A percentile compares a stretch with the other conserved stretches of the same genome.
These are phyloP conservation scores for Pythium vanterpoolii DNA, from an alignment of 352 stramenopile genomes.

Conservation along the genomic window DNA sequence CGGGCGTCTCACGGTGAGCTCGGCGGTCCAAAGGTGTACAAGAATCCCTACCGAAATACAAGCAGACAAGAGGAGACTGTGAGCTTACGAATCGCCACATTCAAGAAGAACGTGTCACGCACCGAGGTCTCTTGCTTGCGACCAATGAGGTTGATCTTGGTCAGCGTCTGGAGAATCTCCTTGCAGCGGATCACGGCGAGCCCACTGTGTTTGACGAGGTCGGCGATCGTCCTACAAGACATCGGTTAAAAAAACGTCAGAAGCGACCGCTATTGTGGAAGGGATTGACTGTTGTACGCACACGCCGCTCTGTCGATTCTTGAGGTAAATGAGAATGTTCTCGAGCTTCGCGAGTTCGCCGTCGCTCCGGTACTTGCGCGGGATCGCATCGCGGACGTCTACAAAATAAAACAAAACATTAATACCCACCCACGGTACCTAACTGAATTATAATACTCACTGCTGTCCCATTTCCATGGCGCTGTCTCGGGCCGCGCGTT, in stretches of 20 bases:
- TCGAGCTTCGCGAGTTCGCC: conserved; percentile 83
- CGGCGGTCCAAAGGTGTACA: conserved; percentile 56
- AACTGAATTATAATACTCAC: conserved; percentile 29
- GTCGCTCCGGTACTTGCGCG: conserved; percentile 79
- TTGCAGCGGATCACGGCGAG: conserved; percentile 84
- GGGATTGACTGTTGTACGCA: conserved; percentile 25
- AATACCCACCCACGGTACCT: not conserved
- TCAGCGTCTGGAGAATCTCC: conserved; percentile 85
- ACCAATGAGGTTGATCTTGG: conserved; percentile 78
- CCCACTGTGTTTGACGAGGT: conserved; percentile 77
- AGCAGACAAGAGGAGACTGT: not conserved
- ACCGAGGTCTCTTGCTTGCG: conserved; percentile 74
- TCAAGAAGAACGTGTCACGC: too few species aligned
- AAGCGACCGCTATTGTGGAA: not conserved
- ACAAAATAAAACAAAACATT: not conserved
- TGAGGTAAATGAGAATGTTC: conserved; percentile 84
- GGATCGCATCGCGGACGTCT: conserved; percentile 78
- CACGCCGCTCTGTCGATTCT: conserved; percentile 77
- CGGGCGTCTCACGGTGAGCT: not conserved
- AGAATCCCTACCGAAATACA: conserved; percentile 42
- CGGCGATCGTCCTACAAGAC: conserved; percentile 60
- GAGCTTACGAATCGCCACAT: not conserved
- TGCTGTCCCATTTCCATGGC: conserved; percentile 79
- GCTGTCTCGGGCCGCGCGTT: conserved; percentile 33
- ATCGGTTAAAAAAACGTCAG: not conserved